Base-by-base conservation (phyloP, 163 green algal species). In the Scenedesmus sp. region DNA sequence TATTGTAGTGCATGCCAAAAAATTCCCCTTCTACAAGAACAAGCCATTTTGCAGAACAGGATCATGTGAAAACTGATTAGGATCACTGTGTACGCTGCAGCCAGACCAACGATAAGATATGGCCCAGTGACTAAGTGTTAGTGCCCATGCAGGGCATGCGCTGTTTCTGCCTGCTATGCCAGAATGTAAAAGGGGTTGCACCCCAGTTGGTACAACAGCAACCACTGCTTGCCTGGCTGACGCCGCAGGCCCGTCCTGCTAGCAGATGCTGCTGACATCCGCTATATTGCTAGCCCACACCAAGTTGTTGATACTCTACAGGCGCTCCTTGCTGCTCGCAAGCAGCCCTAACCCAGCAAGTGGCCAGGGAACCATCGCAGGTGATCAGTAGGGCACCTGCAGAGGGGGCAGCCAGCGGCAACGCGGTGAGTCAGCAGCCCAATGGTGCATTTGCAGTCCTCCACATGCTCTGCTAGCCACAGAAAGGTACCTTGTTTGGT, bases 351-450 rank as follows among this genome's bases (percentile, higher is more conserved):
- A 37, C 7, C 65, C 35, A 49, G 35, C 70, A 80, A 16, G 49
- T 80, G 70, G 33, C 33, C 70, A 44, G 1, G 9, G 65, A 40
- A 20, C 7, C 65, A 40, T 37, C 30, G 2, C 18, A n/a, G 37
- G 43, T 43, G 42, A 22, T 84, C 22, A 84, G 78, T 84, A 84
- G 5, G 78, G 78, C 78, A 84, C 78, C 78, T 84, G 78, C 78
- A 59, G n/a, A 56, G 22, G 20, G 2, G 42, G 78, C 78, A 84
- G 24, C 78, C 44, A 37, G 20, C 15, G 6, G n/a, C n/a, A 81
- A 15, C 6, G 2, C 33, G 10, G 15, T 43, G 7, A 46, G 72
- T 81, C 35, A 81, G 72, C 35, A 81, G 10, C 1, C 68, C 0
- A 80, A 44, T 24, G 68, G 4, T 44, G 2, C 43, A 22, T n/a